A percentile compares a stretch with the other conserved stretches of the same genome.
Evolutionary conservation across 345 rosid genomes (phyloP).

Genomic region (Lepidium aucheri): DNA sequence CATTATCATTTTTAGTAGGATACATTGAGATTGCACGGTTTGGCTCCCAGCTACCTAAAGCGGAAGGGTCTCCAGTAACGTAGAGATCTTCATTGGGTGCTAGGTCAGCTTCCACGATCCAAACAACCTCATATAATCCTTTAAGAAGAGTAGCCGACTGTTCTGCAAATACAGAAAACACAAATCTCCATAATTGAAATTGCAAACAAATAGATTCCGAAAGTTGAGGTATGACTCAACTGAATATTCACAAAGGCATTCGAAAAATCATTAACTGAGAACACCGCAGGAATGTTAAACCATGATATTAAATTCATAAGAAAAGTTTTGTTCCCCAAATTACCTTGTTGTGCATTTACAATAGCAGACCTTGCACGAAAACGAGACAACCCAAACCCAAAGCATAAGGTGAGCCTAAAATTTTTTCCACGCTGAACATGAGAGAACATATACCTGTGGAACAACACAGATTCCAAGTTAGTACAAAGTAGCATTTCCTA

Average conservation of each 20-base stretch:
- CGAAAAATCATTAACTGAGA: neutral
- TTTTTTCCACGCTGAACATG: slow-evolving; percentile 31
- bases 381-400: slow-evolving; percentile 34
- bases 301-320: neutral
- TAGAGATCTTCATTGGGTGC: slow-evolving; percentile 53
- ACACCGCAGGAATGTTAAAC: neutral
- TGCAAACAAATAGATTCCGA: neutral
- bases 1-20: slow-evolving; percentile 42
- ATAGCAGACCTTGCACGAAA: slow-evolving; percentile 33
- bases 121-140: slow-evolving; percentile 56
- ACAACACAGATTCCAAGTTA: slow-evolving; percentile 9
- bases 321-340: neutral
- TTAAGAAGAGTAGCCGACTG: slow-evolving; percentile 30
- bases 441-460: slow-evolving; percentile 47
- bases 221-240: neutral
- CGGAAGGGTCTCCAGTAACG: slow-evolving; percentile 64
- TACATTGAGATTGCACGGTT: slow-evolving; percentile 62
- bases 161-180: slow-evolving; percentile 42
- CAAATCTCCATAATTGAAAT: neutral
- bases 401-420: slow-evolving; percentile 36
- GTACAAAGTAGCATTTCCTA: neutral
- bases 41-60: slow-evolving; percentile 83
- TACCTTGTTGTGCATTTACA: slow-evolving; percentile 49
- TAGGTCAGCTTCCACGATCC: slow-evolving; percentile 78
- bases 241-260: neutral